Evolutionary conservation across 169 alveolate species (phyloP).

Genomic region (Blepharisma undulans): DNA sequence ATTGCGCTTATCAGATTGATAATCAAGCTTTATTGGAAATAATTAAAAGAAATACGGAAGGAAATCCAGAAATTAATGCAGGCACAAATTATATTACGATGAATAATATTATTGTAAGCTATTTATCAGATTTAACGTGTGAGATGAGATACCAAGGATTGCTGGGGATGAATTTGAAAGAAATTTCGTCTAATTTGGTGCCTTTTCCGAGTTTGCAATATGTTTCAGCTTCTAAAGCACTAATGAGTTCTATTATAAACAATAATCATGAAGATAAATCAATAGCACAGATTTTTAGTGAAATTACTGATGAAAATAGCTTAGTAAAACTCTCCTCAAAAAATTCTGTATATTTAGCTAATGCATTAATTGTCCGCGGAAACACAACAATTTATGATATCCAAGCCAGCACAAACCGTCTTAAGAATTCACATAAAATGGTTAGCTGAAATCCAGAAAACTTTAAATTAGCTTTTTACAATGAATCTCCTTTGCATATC

Average conservation of each 20-base stretch:
- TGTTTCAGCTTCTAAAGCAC: slow-evolving; percentile 87
- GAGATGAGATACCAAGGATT: slow-evolving; percentile 96
- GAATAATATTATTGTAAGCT: slow-evolving; percentile 81
- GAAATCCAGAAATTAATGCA: slow-evolving; percentile 48
- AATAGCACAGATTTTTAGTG: slow-evolving; percentile 88
- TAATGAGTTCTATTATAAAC: slow-evolving; percentile 79
- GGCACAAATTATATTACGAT: slow-evolving; percentile 71
- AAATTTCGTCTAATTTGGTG: slow-evolving; percentile 94
- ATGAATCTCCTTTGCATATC: slow-evolving; percentile 87
- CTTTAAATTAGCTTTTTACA: slow-evolving; percentile 90
- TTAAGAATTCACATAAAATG: slow-evolving; percentile 85
- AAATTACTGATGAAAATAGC: slow-evolving; percentile 68
- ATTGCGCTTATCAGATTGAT: slow-evolving; percentile 92
- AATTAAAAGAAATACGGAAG: slow-evolving; percentile 53
- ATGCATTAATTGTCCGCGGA: slow-evolving; percentile 93
- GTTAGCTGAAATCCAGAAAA: slow-evolving; percentile 92
- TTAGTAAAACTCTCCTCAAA: slow-evolving; percentile 79
- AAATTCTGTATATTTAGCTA: slow-evolving; percentile 86
- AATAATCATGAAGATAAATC: slow-evolving; percentile 80
- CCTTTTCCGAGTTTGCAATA: slow-evolving; percentile 93
- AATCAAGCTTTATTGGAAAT: slow-evolving; percentile 86
- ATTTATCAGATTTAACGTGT: slow-evolving; percentile 84
- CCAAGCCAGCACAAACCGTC: slow-evolving; percentile 83
- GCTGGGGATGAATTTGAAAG: slow-evolving; percentile 93
- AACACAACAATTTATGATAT: slow-evolving; percentile 88